A percentile compares a stretch with the other conserved stretches of the same genome.
Conservation (phyloP, 1,284 basidiomycete species). For the Cerrena zonata region DNA sequence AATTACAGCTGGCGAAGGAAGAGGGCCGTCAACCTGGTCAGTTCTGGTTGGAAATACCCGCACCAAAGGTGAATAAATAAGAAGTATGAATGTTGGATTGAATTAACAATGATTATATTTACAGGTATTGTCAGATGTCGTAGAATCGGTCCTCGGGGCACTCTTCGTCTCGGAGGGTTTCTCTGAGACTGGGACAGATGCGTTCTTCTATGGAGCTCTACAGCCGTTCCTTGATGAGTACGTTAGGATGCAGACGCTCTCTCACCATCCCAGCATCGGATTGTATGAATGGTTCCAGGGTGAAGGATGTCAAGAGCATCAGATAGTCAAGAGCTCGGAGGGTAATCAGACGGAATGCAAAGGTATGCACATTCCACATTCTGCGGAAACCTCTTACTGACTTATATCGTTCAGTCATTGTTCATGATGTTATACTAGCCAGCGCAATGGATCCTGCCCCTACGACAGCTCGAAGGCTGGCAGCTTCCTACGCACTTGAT, state of each 20-base stretch:
- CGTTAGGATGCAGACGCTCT: slow-evolving; percentile 62
- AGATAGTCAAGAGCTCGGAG: slow-evolving; percentile 40
- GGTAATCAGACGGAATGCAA: slow-evolving; percentile 13
- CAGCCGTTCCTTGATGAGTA: slow-evolving; percentile 71
- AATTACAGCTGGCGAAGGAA: slow-evolving; percentile 39
- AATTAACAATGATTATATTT: slow-evolving; percentile 5
- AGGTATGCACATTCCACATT: slow-evolving; percentile 15
- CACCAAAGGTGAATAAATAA: slow-evolving; percentile 73
- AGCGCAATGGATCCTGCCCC: slow-evolving; percentile 46
- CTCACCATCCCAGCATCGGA: slow-evolving; percentile 66
- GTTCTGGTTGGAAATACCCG: slow-evolving; percentile 70
- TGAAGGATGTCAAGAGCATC: slow-evolving; percentile 61
- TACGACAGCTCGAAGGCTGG: slow-evolving; percentile 50
- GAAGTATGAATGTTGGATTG: too few relatives aligned
- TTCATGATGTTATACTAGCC: slow-evolving; percentile 62
- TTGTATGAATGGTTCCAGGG: slow-evolving; percentile 67
- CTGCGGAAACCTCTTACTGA: background rate
- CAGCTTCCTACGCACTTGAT: slow-evolving; percentile 57
- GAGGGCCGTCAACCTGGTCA: slow-evolving; percentile 55
- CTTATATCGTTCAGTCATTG: slow-evolving; percentile 39
- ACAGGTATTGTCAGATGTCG: slow-evolving; percentile 67
- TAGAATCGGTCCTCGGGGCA: slow-evolving; percentile 73
- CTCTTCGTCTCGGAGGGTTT: slow-evolving; percentile 71
- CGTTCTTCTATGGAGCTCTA: slow-evolving; percentile 59
- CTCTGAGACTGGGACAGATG: slow-evolving; percentile 50